phyloP scores from a whole-genome alignment of 2,329 filamentous ascomycete genomes.

The Aspergillus thermomutatus region DNA sequence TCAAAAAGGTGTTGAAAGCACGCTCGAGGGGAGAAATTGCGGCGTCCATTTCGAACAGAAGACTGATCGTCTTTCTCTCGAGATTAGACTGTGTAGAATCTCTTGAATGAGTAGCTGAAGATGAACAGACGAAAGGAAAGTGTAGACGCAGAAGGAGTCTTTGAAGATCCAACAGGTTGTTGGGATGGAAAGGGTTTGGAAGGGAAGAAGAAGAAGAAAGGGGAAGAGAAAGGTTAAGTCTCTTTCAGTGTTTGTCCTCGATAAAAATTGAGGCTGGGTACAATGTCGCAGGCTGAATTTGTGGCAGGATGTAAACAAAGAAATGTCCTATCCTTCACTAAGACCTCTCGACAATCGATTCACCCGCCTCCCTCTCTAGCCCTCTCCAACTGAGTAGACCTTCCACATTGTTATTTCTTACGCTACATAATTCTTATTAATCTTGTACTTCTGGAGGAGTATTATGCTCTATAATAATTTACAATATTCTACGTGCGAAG shows the following conservation, averaged over 20 bases:
- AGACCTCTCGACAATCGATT: conserved; percentile 1
- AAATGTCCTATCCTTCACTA: conserved; percentile 1
- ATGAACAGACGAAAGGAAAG: neutral
- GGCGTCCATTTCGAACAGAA: conserved; percentile 13
- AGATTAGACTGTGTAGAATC: neutral
- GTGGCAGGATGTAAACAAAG: conserved; percentile 7
- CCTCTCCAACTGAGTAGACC: neutral
- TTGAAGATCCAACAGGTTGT: neutral
- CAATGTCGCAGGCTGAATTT: conserved; percentile 1
- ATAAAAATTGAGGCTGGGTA: conserved; percentile 1
- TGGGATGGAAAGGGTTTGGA: neutral
- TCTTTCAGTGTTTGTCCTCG: conserved; percentile 1
- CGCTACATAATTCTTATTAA: neutral
- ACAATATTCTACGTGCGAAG: neutral
- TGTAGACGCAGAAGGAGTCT: neutral
- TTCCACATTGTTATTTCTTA: no score
- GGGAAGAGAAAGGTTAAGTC: conserved; percentile 1
- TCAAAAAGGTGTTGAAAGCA: conserved; percentile 25
- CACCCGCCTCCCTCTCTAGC: neutral
- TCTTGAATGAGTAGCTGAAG: neutral
- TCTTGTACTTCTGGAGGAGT: neutral
- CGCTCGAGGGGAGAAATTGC: conserved; percentile 19
- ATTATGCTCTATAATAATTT: neutral
- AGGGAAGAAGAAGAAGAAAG: neutral
- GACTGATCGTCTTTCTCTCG: neutral